Percentiles rank a stretch among this genome's conserved stretches.
Conservation (phyloP, 495 filamentous ascomycete species). For the Hamigera avellanea region DNA sequence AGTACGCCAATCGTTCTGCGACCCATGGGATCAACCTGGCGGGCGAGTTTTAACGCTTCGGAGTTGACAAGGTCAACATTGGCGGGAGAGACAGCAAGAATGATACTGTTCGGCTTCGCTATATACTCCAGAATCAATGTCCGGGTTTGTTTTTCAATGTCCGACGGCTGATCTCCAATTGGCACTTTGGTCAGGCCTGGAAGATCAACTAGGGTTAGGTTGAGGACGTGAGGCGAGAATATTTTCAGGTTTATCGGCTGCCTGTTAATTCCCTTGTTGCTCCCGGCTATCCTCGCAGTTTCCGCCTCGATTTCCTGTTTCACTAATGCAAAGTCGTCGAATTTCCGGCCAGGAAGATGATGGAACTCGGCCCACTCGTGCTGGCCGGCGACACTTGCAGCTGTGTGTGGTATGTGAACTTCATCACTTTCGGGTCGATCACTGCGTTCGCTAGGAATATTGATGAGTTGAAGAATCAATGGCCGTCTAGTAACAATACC, state of each 20-base stretch:
- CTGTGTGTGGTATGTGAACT: slow-evolving; percentile 55
- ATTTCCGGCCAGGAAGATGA: slow-evolving; percentile 79
- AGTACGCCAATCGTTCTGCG: slow-evolving; percentile 93
- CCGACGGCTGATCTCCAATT: slow-evolving; percentile 93
- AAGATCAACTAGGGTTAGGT: slow-evolving; percentile 90
- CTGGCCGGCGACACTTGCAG: slow-evolving; percentile 56
- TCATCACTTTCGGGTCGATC: slow-evolving; percentile 54
- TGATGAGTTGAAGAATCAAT: slow-evolving; percentile 95
- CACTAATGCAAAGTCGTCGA: slow-evolving; percentile 84
- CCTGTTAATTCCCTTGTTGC: slow-evolving; percentile 96
- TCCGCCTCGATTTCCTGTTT: slow-evolving; percentile 97
- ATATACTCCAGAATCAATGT: slow-evolving; percentile 98
- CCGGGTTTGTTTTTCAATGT: slow-evolving; percentile 98
- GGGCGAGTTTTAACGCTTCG: slow-evolving; percentile 90
- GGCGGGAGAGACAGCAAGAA: slow-evolving; percentile 91
- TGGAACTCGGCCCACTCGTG: slow-evolving; percentile 96
- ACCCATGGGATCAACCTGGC: slow-evolving; percentile 93
- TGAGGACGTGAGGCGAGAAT: slow-evolving; percentile 94
- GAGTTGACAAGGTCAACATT: slow-evolving; percentile 99
- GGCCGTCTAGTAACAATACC: slow-evolving; percentile 93
- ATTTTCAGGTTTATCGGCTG: slow-evolving; percentile 98
- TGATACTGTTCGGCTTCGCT: slow-evolving; percentile 97
- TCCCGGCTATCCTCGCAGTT: slow-evolving; percentile 88
- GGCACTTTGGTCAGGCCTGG: slow-evolving; percentile 96
- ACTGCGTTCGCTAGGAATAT: slow-evolving; percentile 71